Evolutionary conservation across 371 early-diverging fungal genomes (phyloP).

Genomic region (Choanephora cucurbitarum): DNA sequence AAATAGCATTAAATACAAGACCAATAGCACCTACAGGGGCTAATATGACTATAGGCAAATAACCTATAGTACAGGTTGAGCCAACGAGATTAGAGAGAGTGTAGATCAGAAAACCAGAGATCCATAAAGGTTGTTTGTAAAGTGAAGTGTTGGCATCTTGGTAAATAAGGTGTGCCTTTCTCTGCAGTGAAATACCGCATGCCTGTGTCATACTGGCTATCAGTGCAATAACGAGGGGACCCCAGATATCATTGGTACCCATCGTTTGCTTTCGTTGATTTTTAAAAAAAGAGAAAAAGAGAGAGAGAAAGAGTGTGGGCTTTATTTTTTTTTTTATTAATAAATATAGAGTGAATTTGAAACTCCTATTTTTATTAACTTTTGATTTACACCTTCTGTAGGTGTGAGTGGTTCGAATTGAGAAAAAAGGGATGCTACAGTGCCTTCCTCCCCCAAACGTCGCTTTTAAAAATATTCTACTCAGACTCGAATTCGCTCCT

Average conservation of each 20-base stretch:
- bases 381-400: too few species aligned
- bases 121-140: constrained; percentile 48
- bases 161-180: constrained; percentile 61
- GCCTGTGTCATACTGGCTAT: constrained; percentile 65
- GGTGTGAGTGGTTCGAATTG: too few species aligned
- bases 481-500: too few species aligned
- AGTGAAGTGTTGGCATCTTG: constrained; percentile 37
- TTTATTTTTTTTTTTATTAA: too few species aligned
- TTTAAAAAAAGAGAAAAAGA: constrained; percentile 11
- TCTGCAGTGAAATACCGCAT: constrained; percentile 72
- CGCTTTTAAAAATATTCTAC: too few species aligned
- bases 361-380: too few species aligned
- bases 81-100: constrained; percentile 71
- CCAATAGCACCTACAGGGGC: constrained; percentile 83
- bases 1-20: constrained; percentile 79
- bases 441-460: too few species aligned
- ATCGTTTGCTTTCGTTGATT: constrained; percentile 10
- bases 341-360: too few species aligned
- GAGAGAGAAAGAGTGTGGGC: too few species aligned
- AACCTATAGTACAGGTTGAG: constrained; percentile 76
- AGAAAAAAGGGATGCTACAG: too few species aligned
- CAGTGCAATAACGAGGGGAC: constrained; percentile 39
- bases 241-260: constrained; percentile 27
- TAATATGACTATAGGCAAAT: constrained; percentile 78
- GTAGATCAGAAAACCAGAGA: constrained; percentile 67